Conservation (phyloP, 768 basidiomycete species). For the Fomitopsis pulvina region DNA sequence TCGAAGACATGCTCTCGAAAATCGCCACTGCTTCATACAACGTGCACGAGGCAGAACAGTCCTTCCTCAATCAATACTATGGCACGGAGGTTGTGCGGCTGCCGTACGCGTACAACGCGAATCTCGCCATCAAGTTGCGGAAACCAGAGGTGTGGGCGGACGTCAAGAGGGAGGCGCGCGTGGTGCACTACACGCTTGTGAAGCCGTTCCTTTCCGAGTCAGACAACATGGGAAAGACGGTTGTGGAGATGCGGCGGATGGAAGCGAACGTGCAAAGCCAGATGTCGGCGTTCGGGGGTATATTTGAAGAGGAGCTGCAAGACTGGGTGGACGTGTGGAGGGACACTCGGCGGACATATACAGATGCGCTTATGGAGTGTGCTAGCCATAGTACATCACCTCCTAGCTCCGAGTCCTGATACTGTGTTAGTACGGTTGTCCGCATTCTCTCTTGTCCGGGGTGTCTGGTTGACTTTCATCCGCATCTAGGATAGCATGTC, state of each 20-base stretch:
- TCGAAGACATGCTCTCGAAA: conserved; percentile 26
- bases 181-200: conserved; percentile 30
- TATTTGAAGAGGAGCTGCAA: conserved; percentile 16
- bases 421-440: neutral
- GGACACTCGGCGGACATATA: conserved; percentile 14
- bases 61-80: conserved; percentile 35
- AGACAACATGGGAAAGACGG: conserved; percentile 8
- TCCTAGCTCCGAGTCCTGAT: conserved; percentile 7
- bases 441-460: too few relatives aligned
- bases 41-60: conserved; percentile 34
- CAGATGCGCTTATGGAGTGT: conserved; percentile 1
- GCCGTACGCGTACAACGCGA: conserved; percentile 31
- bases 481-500: too few relatives aligned
- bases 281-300: conserved; percentile 7
- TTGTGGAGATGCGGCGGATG: conserved; percentile 16
- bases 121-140: conserved; percentile 29
- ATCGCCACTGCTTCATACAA: conserved; percentile 34
- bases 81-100: conserved; percentile 26
- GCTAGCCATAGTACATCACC: neutral
- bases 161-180: conserved; percentile 22
- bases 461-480: too few relatives aligned
- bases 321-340: conserved; percentile 21
- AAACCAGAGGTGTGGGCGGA: conserved; percentile 26
- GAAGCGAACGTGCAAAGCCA: conserved; percentile 14
- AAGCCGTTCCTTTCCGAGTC: conserved; percentile 21